These are phyloP conservation scores for Binderoboletus segoi DNA, from an alignment of 1,284 basidiomycete genomes.

Conservation along the genomic window DNA sequence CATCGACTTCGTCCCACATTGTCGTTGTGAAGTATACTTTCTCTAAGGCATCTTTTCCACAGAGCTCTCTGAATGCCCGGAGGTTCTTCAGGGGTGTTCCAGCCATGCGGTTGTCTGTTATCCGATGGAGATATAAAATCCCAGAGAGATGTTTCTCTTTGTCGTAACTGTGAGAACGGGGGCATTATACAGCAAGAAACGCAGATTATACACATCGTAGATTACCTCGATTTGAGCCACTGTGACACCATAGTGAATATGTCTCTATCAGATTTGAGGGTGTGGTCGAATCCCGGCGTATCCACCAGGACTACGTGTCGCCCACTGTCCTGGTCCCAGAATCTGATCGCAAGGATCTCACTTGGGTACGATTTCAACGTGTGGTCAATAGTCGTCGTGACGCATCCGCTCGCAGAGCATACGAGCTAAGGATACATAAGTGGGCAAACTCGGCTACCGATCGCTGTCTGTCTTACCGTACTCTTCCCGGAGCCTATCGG, in stretches of 20 bases:
- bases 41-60: slow-evolving; percentile 34
- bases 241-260: slow-evolving; percentile 13
- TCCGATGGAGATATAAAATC: slow-evolving; percentile 51
- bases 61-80: slow-evolving; percentile 44
- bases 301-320: not conserved
- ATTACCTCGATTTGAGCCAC: slow-evolving; percentile 23
- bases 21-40: not conserved
- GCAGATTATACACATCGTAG: not conserved
- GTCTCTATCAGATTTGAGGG: not conserved
- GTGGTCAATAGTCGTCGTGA: not conserved
- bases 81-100: slow-evolving; percentile 45
- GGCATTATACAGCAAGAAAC: not conserved
- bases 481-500: not conserved
- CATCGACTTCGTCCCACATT: slow-evolving; percentile 2
- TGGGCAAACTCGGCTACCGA: not conserved
- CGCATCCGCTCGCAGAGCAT: not conserved
- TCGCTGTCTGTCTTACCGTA: not conserved
- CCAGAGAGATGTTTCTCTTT: slow-evolving; percentile 38
- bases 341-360: not conserved
- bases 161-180: slow-evolving; percentile 32
- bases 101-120: slow-evolving; percentile 46
- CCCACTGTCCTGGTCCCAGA: not conserved
- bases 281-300: not conserved
- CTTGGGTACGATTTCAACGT: not conserved
- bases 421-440: not conserved